Base-by-base conservation (phyloP, 495 filamentous ascomycete species). In the Penicillium psychrofluorescens region DNA sequence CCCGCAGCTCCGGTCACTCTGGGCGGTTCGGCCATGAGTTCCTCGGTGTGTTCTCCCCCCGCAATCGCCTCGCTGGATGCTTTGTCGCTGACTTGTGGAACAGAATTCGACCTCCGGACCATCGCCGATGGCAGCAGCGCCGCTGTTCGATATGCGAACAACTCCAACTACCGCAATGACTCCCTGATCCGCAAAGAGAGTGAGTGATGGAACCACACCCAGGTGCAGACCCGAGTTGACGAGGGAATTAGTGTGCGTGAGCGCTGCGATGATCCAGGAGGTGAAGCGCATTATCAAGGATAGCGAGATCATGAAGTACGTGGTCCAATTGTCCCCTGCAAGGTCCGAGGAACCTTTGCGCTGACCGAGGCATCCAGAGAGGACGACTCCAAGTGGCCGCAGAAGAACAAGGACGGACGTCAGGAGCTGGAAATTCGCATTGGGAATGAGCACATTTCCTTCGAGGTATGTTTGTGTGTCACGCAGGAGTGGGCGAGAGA, bases 141-240 rank as follows among this genome's bases (percentile, higher is more conserved):
- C 34, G 86, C 88, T 38, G 89, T 91, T 10, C 85, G 94, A 57
- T 99, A 99, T 67, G 94, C 94, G 35, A 99, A 99, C 73, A 99
- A 99, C 66, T 96, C 92, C 40, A 99, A 97, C 68, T 99, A 99
- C 69, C 84, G 94, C 51, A 97, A 97, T 71, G 94, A 99, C 67
- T 95, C 90, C 48, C 70, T 99, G 53, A 97, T 99, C 59, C 86
- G 94, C 50, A 99, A 97, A 89, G 94, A 97, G 74, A 97, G 92
- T 97, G 75, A 57, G 90, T 75, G 34, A 35, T 38, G 41, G 39
- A 41, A 13, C 11, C 36, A 35, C 10, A 22, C 29, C n/a, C 12
- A 13, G 36, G 8, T 8, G 36, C 37, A 39, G 32, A 33, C 48
- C 4, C 22, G 35, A 40, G 50, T 56, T 68, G 45, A 61, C 57